These are phyloP conservation scores for Botryosphaeria agaves DNA, from an alignment of 2,329 filamentous ascomycete species.

Conservation along the genomic window DNA sequence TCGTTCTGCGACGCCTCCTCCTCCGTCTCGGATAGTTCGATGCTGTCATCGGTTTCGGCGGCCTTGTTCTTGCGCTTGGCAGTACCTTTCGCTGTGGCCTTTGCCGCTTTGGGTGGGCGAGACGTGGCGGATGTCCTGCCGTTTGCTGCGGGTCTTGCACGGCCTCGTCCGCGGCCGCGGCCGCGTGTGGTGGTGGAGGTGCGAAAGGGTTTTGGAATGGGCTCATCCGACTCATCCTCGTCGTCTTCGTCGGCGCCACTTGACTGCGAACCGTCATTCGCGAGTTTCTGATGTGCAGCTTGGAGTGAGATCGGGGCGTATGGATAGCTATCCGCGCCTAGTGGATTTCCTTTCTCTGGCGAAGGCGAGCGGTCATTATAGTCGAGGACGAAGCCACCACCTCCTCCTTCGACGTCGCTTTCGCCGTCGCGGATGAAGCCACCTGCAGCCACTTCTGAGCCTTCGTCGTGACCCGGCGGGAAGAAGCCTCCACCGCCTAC, in stretches of 20 bases:
- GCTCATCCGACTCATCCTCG: slow-evolving; percentile 19
- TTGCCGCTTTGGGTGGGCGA: slow-evolving; percentile 1
- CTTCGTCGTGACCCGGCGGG: too few relatives aligned
- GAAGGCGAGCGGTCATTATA: too few relatives aligned
- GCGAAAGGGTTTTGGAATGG: slow-evolving; percentile 1
- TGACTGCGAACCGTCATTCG: neutral
- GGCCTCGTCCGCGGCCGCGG: slow-evolving; percentile 5
- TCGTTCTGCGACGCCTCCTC: too few relatives aligned
- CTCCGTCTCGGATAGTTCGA: too few relatives aligned
- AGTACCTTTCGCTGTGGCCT: too few relatives aligned
- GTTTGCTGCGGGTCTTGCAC: slow-evolving; percentile 4
- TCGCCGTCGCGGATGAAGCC: slow-evolving; percentile 14
- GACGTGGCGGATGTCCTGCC: neutral
- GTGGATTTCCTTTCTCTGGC: slow-evolving; percentile 11
- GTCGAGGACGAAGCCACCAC: slow-evolving; percentile 14
- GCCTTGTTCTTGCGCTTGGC: neutral
- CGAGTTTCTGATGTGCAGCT: slow-evolving; percentile 10
- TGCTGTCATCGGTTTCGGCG: neutral
- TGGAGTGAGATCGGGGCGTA: slow-evolving; percentile 19
- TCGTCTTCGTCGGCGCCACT: slow-evolving; percentile 1
- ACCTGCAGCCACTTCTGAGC: slow-evolving; percentile 6
- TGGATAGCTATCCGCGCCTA: too few relatives aligned
- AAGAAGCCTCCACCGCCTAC: slow-evolving; percentile 19
- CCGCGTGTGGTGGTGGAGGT: neutral
- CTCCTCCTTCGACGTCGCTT: slow-evolving; percentile 13